Base-by-base conservation (phyloP, 2,329 filamentous ascomycete genomes). In the Diaporthe sp. region DNA sequence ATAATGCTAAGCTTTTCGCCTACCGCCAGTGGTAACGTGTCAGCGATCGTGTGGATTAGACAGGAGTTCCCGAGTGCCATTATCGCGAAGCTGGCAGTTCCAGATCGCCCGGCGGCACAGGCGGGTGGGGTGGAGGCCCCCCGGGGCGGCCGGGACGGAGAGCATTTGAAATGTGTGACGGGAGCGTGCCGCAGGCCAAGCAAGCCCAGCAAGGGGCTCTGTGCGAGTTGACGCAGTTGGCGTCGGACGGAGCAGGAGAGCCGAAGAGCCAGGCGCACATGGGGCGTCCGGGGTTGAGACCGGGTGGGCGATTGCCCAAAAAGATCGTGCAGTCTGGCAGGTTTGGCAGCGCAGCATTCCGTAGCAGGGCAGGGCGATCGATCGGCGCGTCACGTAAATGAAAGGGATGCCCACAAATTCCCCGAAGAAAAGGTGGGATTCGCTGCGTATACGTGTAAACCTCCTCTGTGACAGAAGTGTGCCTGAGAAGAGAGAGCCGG, bases 371-470 rank as follows among this genome's bases (percentile, higher is more conserved):
- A 28, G 44, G 31, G 22, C 49, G 65, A 69, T 55, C 65, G 49
- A 69, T 69, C 65, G 65, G 49, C 65, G 65, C 65, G 34, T 69
- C 65, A 55, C n/a, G 37, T 55, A 55, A 69, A 69, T 69, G 65
- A 69, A 65, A 69, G 65, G 65, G 65, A 42, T 42, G 65, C 49
- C 65, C 65, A 69, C 65, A 69, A 69, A 69, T 55, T 55, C 34
- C 49, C 65, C 65, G 65, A 69, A 22, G 17, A 34, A 28, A 9
- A 61, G n/a, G 49, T 42, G n/a, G 65, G 34, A 69, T 42, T 19
- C 28, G n/a, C 65, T 19, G 46, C 34, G 65, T 69, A 69, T 42
- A 42, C 65, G 65, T 69, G 42, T 55, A 55, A 49, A 13, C 65
- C 4, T 51, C 7, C 6, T 42, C 8, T 28, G 65, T 55, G 49